These are phyloP conservation scores for Borovskyia barvae DNA, from an alignment of 208 protist species.

Conservation along the genomic window DNA sequence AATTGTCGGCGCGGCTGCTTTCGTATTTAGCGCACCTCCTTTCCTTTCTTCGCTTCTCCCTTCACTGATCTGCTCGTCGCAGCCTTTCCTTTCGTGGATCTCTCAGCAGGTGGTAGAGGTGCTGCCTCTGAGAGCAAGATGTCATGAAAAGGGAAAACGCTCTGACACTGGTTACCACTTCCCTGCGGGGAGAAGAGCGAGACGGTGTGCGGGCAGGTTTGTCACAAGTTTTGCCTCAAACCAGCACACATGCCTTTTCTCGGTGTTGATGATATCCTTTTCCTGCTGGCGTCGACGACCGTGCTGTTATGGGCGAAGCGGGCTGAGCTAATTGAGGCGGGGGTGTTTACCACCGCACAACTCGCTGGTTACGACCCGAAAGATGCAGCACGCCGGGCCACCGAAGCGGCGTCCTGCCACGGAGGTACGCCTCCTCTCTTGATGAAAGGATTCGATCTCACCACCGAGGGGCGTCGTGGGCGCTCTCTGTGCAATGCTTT, in stretches of 20 bases:
- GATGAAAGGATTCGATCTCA: conserved; percentile 41
- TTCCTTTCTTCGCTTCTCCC: conserved; percentile 13
- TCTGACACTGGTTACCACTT: too few species aligned
- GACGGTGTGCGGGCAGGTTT: too few species aligned
- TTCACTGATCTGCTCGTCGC: not conserved
- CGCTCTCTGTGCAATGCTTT: conserved; percentile 3
- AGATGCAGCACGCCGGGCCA: conserved; percentile 28
- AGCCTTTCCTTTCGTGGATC: not conserved
- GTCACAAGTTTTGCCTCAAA: too few species aligned
- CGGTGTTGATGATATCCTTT: conserved; percentile 76
- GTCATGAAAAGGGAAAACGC: too few species aligned
- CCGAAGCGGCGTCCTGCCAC: conserved; percentile 7
- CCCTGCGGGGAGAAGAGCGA: too few species aligned
- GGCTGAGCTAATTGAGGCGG: conserved; percentile 36
- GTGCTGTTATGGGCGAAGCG: conserved; percentile 67
- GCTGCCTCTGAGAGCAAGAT: too few species aligned
- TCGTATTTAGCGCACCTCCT: not conserved
- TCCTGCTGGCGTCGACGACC: conserved; percentile 66
- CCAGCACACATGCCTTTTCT: conserved; percentile 83
- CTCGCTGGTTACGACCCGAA: conserved; percentile 30
- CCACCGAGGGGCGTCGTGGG: conserved; percentile 23
- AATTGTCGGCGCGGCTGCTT: not conserved
- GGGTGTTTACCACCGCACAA: conserved; percentile 31
- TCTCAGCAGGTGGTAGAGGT: too few species aligned
- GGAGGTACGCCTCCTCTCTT: conserved; percentile 17